Percentiles rank a stretch among this genome's conserved stretches.
Evolutionary conservation across 192 early-diverging fungal genomes (phyloP).

Genomic region (Allomyces macrogynus): DNA sequence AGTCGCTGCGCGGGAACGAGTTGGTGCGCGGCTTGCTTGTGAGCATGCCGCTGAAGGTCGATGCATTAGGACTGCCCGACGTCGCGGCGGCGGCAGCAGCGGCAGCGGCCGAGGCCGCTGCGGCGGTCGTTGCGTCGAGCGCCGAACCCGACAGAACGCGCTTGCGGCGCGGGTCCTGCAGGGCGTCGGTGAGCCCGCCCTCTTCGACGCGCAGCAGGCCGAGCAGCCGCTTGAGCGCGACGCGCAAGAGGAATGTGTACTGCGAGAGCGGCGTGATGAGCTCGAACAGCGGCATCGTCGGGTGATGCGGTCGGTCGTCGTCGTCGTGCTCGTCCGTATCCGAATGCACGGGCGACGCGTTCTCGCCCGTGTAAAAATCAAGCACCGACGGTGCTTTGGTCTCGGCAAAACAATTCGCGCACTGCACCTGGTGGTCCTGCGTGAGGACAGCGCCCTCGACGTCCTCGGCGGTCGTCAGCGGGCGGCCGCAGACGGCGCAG

Average conservation of each 20-base stretch:
- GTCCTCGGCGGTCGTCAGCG: constrained; percentile 8
- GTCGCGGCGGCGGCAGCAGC: neutral
- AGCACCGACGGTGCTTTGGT: constrained; percentile 10
- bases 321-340: too few species aligned
- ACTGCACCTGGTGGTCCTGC: constrained; percentile 17
- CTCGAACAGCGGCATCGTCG: constrained; percentile 17
- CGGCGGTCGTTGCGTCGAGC: constrained; percentile 5
- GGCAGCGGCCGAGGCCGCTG: neutral
- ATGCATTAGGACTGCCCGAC: too few species aligned
- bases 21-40: neutral
- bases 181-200: constrained; percentile 3
- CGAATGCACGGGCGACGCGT: constrained; percentile 7
- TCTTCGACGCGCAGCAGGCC: constrained; percentile 37
- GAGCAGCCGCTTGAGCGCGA: constrained; percentile 62
- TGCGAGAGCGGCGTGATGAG: constrained; percentile 72
- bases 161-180: neutral
- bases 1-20: neutral
- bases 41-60: neutral
- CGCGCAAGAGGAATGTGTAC: constrained; percentile 70
- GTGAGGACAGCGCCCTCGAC: neutral
- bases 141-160: neutral
- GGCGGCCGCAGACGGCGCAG: constrained; percentile 42
- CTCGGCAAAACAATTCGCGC: constrained; percentile 26
- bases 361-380: neutral
- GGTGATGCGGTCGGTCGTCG: too few species aligned